Evolutionary conservation across 805 yeast genomes (phyloP).

Genomic region (Barnettozyma populi): DNA sequence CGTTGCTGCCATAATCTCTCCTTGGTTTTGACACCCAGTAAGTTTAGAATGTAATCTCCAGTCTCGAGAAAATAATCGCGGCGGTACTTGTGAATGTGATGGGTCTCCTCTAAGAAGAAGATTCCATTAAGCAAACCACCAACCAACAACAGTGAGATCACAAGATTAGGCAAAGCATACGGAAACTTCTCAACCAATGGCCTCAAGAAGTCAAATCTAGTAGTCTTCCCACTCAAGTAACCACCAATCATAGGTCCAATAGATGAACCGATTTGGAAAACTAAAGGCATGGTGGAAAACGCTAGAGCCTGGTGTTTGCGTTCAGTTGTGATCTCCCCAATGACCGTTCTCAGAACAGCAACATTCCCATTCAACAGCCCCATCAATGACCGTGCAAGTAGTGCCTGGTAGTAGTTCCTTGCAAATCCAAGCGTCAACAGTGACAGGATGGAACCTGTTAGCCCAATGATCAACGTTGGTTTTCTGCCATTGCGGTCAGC

Average conservation of each 20-base stretch:
- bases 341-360: conserved; percentile 55
- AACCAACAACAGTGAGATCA: conserved; percentile 34
- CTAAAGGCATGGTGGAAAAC: conserved; percentile 53
- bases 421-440: conserved; percentile 50
- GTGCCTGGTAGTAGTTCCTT: conserved; percentile 44
- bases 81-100: conserved; percentile 31
- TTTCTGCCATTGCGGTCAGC: conserved; percentile 56
- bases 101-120: conserved; percentile 51
- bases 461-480: conserved; percentile 44
- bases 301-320: conserved; percentile 58
- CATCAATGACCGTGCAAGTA: conserved; percentile 46
- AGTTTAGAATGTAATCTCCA: conserved; percentile 33
- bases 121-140: conserved; percentile 34
- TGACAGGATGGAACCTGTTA: conserved; percentile 45
- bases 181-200: conserved; percentile 36
- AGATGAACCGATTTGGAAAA: conserved; percentile 56
- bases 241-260: conserved; percentile 60
- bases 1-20: conserved; percentile 26
- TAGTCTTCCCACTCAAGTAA: conserved; percentile 35
- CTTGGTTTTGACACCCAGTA: conserved; percentile 16
- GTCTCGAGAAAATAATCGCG: conserved; percentile 41
- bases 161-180: conserved; percentile 49
- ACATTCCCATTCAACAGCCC: conserved; percentile 62
- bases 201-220: conserved; percentile 22
- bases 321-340: conserved; percentile 56